These are phyloP conservation scores for Tremella mesenterica DNA, from an alignment of 768 basidiomycete genomes.

Conservation along the genomic window DNA sequence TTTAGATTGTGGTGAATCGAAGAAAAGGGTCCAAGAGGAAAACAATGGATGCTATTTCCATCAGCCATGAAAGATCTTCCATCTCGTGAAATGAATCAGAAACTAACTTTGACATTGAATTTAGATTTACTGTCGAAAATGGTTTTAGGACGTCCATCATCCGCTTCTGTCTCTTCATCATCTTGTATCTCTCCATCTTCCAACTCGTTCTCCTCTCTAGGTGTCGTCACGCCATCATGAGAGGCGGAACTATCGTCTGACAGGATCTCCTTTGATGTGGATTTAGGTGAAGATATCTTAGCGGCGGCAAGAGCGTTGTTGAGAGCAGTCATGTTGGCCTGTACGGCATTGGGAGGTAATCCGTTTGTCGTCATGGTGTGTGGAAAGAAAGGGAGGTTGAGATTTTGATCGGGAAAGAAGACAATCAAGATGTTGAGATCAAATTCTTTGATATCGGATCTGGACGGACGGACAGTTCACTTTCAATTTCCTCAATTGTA, in stretches of 20 bases:
- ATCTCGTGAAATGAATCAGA: background rate
- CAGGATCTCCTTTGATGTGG: constrained; percentile 12
- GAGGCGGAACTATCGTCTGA: background rate
- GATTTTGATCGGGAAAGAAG: no score
- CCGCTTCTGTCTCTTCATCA: constrained; percentile 49
- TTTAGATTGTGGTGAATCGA: constrained; percentile 88
- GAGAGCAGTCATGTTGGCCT: constrained; percentile 20
- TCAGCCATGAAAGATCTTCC: background rate
- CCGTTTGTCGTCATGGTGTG: constrained; percentile 11
- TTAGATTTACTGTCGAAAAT: constrained; percentile 86
- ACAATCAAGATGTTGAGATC: no score
- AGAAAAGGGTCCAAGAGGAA: constrained; percentile 96
- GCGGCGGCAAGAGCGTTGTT: constrained; percentile 25
- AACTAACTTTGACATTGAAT: constrained; percentile 90
- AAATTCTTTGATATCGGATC: no score
- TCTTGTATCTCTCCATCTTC: constrained; percentile 84
- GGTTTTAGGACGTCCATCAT: constrained; percentile 59
- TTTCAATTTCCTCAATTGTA: no score
- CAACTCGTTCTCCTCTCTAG: constrained; percentile 26
- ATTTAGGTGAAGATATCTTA: constrained; percentile 15
- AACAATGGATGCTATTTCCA: constrained; percentile 74
- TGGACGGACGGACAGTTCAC: no score
- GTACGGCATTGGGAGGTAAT: constrained; percentile 18
- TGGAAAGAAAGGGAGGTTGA: constrained; percentile 8
- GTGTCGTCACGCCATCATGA: background rate